Percentiles rank a stretch among this genome's conserved stretches.
Conservation (phyloP, 345 rosid genomes). For the Aethionema arabicum region DNA sequence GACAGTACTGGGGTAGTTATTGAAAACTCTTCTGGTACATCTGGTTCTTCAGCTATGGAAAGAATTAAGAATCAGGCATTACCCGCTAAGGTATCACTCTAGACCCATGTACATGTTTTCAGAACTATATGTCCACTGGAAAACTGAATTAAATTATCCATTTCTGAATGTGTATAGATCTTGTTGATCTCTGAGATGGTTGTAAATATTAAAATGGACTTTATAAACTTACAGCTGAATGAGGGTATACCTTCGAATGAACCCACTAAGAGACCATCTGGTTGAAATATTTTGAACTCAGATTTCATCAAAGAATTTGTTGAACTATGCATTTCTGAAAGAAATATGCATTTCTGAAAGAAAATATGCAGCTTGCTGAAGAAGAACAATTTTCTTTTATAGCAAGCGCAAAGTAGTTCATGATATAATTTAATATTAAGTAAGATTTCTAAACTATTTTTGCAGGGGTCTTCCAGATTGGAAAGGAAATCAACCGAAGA, state of each 20-base stretch:
- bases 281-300: constrained; percentile 29
- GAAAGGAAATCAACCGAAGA: constrained; percentile 54
- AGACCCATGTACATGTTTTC: constrained; percentile 20
- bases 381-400: constrained; percentile 28
- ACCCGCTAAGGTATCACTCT: constrained; percentile 43
- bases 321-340: constrained; percentile 24
- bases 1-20: constrained; percentile 35
- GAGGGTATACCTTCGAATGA: constrained; percentile 37
- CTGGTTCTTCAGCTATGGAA: constrained; percentile 35
- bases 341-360: constrained; percentile 26
- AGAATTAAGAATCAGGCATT: constrained; percentile 36
- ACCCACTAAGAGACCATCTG: constrained; percentile 40
- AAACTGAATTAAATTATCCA: constrained; percentile 9
- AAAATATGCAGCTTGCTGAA: constrained; percentile 29
- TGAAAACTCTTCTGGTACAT: constrained; percentile 34
- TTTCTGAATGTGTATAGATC: constrained; percentile 23
- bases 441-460: constrained; percentile 34
- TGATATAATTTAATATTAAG: constrained; percentile 19
- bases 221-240: constrained; percentile 30
- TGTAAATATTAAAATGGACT: constrained; percentile 27
- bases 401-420: constrained; percentile 22
- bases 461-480: constrained; percentile 41
- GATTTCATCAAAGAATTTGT: constrained; percentile 32
- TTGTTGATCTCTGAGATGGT: constrained; percentile 30
- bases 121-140: constrained; percentile 14